These are phyloP conservation scores for Trichoderma gracile DNA, from an alignment of 2,329 filamentous ascomycete species.

Conservation along the genomic window DNA sequence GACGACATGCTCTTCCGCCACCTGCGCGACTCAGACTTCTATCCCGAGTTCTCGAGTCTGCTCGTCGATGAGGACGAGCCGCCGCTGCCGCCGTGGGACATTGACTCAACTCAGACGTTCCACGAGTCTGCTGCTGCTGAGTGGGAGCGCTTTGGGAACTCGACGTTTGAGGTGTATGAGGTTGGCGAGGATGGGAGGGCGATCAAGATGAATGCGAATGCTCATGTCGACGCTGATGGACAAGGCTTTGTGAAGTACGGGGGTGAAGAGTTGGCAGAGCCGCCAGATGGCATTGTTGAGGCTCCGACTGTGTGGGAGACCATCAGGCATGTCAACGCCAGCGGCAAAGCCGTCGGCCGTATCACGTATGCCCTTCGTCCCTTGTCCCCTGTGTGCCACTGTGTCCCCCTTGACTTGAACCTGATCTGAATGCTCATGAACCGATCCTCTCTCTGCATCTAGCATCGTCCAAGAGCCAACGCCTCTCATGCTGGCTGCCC, in stretches of 20 bases:
- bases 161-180: constrained; percentile 60
- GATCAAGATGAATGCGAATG: constrained; percentile 35
- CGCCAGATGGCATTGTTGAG: constrained; percentile 39
- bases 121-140: constrained; percentile 41
- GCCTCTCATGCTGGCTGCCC: constrained; percentile 58
- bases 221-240: constrained; percentile 34
- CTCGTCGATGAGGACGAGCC: constrained; percentile 41
- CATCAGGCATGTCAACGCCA: constrained; percentile 42
- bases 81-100: constrained; percentile 38
- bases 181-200: constrained; percentile 50
- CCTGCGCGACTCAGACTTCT: constrained; percentile 45
- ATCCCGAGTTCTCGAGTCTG: constrained; percentile 41
- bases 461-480: constrained; percentile 62
- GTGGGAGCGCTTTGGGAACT: constrained; percentile 46
- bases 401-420: no score
- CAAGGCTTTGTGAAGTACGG: constrained; percentile 33
- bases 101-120: constrained; percentile 38
- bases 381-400: background rate
- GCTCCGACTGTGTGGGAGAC: constrained; percentile 46
- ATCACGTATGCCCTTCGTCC: constrained; percentile 52
- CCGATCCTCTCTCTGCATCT: constrained; percentile 32
- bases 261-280: constrained; percentile 33
- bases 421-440: background rate
- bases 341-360: constrained; percentile 51
- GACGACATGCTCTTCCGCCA: constrained; percentile 47